These are phyloP conservation scores for Kregervanrija fluxuum DNA, from an alignment of 805 yeast genomes.

Conservation along the genomic window DNA sequence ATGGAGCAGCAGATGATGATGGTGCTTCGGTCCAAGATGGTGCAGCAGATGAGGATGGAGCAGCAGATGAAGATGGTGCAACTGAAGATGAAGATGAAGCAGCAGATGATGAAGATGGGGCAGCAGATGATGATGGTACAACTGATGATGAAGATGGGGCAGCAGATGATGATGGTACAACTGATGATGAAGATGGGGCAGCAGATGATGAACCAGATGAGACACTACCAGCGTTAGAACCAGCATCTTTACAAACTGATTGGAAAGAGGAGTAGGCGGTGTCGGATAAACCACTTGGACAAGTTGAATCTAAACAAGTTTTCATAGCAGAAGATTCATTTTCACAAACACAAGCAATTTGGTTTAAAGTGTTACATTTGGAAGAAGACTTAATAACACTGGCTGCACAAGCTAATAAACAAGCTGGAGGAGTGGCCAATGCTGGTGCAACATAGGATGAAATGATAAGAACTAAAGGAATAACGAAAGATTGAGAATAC, in stretches of 20 bases:
- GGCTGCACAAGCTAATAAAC: conserved; percentile 83
- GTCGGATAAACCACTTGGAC: conserved; percentile 58
- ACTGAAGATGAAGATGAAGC: conserved; percentile 22
- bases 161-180: conserved; percentile 28
- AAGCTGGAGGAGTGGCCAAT: conserved; percentile 79
- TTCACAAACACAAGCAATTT: conserved; percentile 63
- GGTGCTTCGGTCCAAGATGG: conserved; percentile 21
- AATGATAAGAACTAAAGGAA: conserved; percentile 26
- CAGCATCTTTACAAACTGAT: conserved; percentile 42
- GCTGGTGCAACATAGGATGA: conserved; percentile 33
- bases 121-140: conserved; percentile 20
- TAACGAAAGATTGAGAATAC: no score
- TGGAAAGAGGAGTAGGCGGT: conserved; percentile 56
- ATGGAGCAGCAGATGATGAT: conserved; percentile 3
- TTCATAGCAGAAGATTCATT: conserved; percentile 46
- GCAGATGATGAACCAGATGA: conserved; percentile 20
- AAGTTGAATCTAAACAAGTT: conserved; percentile 55
- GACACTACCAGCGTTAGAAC: conserved; percentile 25
- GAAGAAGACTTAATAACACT: conserved; percentile 50
- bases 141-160: conserved; percentile 26
- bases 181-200: conserved; percentile 26
- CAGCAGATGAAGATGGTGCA: conserved; percentile 9
- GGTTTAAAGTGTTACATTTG: conserved; percentile 51
- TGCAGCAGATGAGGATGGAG: conserved; percentile 17
- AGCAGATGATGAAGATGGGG: conserved; percentile 23